These are phyloP conservation scores for Boletus sp. DNA, from an alignment of 768 basidiomycete species.

Conservation along the genomic window DNA sequence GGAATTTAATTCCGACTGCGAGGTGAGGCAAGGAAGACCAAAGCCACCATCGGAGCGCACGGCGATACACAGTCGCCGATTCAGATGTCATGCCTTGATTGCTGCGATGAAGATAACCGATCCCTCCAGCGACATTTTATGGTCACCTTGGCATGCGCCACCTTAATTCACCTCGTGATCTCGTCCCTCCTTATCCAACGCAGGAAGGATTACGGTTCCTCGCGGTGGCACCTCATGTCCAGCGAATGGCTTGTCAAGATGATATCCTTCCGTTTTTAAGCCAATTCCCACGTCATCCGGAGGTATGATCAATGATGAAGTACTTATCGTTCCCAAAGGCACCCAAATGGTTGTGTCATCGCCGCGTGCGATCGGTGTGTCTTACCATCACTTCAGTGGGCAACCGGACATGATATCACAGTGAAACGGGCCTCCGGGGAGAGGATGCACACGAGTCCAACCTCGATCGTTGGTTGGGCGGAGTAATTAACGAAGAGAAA, in stretches of 20 bases:
- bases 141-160: background rate
- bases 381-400: background rate
- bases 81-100: constrained; percentile 46
- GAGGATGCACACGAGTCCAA: constrained; percentile 24
- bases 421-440: constrained; percentile 24
- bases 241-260: constrained; percentile 48
- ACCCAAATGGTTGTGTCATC: constrained; percentile 48
- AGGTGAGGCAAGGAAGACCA: constrained; percentile 12
- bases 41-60: background rate
- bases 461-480: constrained; percentile 10
- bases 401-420: background rate
- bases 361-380: constrained; percentile 52
- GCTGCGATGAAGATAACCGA: constrained; percentile 30
- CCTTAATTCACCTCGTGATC: constrained; percentile 7
- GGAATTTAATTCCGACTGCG: constrained; percentile 58
- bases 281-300: constrained; percentile 47
- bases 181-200: background rate
- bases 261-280: constrained; percentile 57
- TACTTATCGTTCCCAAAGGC: constrained; percentile 50
- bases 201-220: constrained; percentile 47
- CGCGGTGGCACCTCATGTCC: constrained; percentile 46
- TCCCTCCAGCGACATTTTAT: background rate
- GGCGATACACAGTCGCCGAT: constrained; percentile 31
- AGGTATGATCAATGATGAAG: constrained; percentile 33
- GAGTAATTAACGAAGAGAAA: background rate